Percentiles rank a stretch among this genome's conserved stretches.
These are phyloP conservation scores for Saccharomycopsis crataegensis DNA, from an alignment of 1,139 yeast genomes.

Conservation along the genomic window DNA sequence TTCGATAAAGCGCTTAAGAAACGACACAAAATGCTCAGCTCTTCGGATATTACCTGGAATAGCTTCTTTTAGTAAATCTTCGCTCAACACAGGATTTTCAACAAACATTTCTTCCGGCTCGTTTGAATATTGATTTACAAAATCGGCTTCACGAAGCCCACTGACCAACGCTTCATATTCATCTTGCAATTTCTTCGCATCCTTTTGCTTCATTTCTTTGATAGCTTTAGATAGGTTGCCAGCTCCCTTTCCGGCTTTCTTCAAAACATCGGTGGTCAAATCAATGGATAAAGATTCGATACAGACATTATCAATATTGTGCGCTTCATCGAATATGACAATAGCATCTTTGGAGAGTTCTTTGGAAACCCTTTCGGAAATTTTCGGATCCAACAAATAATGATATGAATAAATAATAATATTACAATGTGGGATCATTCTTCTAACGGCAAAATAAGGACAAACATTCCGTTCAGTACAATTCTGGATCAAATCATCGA, in stretches of 20 bases:
- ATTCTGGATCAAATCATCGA: conserved; percentile 70
- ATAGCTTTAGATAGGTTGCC: conserved; percentile 65
- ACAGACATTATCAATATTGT: conserved; percentile 96
- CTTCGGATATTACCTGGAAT: conserved; percentile 94
- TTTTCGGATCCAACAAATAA: conserved; percentile 91
- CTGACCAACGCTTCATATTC: conserved; percentile 89
- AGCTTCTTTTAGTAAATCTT: conserved; percentile 82
- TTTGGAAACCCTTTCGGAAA: conserved; percentile 88
- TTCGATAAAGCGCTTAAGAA: conserved; percentile 85
- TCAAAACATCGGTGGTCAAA: conserved; percentile 73
- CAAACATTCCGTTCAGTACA: conserved; percentile 78
- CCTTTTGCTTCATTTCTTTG: conserved; percentile 74
- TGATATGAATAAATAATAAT: conserved; percentile 94
- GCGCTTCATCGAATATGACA: conserved; percentile 96
- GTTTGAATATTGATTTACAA: conserved; percentile 39
- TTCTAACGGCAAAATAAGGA: conserved; percentile 94
- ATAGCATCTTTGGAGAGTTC: conserved; percentile 91
- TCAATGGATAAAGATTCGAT: conserved; percentile 91
- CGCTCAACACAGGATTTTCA: conserved; percentile 82
- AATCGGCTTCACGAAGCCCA: conserved; percentile 76
- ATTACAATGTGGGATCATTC: conserved; percentile 96
- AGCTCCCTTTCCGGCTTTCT: conserved; percentile 78
- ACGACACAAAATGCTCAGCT: conserved; percentile 94
- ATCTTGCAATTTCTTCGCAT: conserved; percentile 73
- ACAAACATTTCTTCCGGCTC: conserved; percentile 63